phyloP scores from a whole-genome alignment of 2,329 filamentous ascomycete genomes.

The Metarhizium brunneum region DNA sequence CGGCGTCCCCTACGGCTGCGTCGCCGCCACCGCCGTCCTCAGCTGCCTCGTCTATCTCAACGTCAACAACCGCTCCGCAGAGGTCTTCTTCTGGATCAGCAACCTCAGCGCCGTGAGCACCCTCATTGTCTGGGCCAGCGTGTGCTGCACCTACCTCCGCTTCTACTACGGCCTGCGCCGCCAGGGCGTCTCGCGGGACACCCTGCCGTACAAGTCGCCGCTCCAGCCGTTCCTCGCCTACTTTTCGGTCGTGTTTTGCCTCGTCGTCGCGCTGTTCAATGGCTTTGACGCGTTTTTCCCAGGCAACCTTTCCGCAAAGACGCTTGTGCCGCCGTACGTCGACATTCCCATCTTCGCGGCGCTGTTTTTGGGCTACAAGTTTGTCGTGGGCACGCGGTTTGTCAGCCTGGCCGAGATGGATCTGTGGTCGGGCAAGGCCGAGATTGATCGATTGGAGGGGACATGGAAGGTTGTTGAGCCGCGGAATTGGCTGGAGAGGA shows the following conservation, averaged over 20 bases:
- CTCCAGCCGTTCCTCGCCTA: constrained; percentile 62
- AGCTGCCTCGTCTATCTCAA: constrained; percentile 55
- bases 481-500: constrained; percentile 27
- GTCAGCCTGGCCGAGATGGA: constrained; percentile 28
- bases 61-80: constrained; percentile 45
- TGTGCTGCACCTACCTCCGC: constrained; percentile 58
- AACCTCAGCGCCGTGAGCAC: constrained; percentile 59
- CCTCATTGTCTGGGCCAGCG: constrained; percentile 58
- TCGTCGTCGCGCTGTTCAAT: constrained; percentile 59
- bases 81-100: constrained; percentile 54
- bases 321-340: constrained; percentile 60
- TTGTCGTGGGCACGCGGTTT: constrained; percentile 49
- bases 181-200: constrained; percentile 55
- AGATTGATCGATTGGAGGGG: constrained; percentile 27
- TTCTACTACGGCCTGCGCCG: constrained; percentile 58
- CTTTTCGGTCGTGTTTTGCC: constrained; percentile 50
- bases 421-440: constrained; percentile 30
- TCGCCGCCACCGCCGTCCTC: constrained; percentile 37
- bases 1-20: constrained; percentile 22
- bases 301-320: constrained; percentile 29
- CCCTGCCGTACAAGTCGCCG: constrained; percentile 54
- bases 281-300: constrained; percentile 67
- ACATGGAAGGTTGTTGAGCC: constrained; percentile 26
- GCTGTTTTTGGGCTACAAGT: constrained; percentile 55
- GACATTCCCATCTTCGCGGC: constrained; percentile 59